A percentile compares a stretch with the other conserved stretches of the same genome.
phyloP scores from a whole-genome alignment of 2,329 filamentous ascomycete species.

The Talaromyces sp. region DNA sequence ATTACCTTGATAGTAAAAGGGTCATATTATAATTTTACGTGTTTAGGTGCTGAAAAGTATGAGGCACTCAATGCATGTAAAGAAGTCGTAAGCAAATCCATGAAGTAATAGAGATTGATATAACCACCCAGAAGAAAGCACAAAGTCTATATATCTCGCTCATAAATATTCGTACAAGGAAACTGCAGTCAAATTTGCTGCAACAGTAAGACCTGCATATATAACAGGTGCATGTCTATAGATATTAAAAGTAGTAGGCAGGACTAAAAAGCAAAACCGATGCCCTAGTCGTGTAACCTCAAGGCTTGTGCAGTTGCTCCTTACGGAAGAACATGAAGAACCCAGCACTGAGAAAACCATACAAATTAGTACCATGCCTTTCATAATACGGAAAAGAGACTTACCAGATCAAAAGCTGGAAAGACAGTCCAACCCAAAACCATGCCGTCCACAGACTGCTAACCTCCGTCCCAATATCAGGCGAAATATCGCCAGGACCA shows the following conservation, averaged over 20 bases:
- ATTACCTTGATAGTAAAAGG: background rate
- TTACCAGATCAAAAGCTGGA: constrained; percentile 60
- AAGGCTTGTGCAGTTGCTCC: constrained; percentile 46
- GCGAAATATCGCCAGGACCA: constrained; percentile 61
- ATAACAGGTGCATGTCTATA: background rate
- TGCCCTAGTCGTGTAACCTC: constrained; percentile 12
- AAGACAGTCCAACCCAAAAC: constrained; percentile 60
- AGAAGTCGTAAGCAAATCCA: too few species aligned
- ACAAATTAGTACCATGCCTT: background rate
- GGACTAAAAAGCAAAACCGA: background rate
- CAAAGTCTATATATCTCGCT: background rate
- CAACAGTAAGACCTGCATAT: background rate
- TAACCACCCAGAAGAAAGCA: background rate
- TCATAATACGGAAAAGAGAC: constrained; percentile 37
- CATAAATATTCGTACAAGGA: background rate
- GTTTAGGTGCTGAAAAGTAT: too few species aligned
- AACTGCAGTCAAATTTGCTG: background rate
- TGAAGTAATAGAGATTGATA: background rate
- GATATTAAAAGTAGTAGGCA: background rate
- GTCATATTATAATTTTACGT: background rate
- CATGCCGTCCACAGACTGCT: constrained; percentile 48
- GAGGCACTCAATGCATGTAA: too few species aligned
- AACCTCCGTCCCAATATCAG: constrained; percentile 54
- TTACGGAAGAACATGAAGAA: constrained; percentile 46
- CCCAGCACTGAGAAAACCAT: constrained; percentile 29